Conservation (phyloP, 116 monocot genomes). For the Trichopus zeylanicus region DNA sequence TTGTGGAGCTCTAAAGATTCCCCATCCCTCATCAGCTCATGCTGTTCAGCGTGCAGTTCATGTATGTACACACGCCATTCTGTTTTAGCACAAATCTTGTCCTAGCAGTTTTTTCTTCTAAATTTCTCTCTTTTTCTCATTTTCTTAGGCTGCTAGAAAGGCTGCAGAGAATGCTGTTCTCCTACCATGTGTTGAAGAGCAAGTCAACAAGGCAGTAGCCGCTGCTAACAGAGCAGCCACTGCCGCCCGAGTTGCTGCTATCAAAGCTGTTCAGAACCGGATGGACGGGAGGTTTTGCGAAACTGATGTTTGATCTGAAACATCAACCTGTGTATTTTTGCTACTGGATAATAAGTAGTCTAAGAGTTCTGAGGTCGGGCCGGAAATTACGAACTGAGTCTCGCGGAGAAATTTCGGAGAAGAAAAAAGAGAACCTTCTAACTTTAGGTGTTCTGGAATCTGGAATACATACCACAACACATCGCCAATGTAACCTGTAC, state of each 20-base stretch:
- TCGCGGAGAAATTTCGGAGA: neutral
- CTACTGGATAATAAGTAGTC: conserved; percentile 14
- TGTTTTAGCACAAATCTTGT: too few species aligned
- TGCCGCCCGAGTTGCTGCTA: conserved; percentile 57
- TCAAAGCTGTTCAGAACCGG: conserved; percentile 67
- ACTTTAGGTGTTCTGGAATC: neutral
- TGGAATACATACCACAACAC: conserved; percentile 1
- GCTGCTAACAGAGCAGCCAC: conserved; percentile 59
- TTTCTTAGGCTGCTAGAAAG: conserved; percentile 30
- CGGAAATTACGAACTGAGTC: conserved; percentile 17
- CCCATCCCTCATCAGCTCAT: conserved; percentile 11
- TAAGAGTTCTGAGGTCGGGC: conserved; percentile 14
- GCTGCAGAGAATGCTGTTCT: conserved; percentile 40
- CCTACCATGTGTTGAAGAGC: conserved; percentile 43
- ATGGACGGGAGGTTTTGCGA: conserved; percentile 43
- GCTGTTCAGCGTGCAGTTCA: conserved; percentile 38
- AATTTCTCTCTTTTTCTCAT: neutral
- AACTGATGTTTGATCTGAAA: conserved; percentile 15
- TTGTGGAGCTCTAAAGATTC: conserved; percentile 43
- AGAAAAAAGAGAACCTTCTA: neutral
- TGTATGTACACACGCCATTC: conserved; percentile 11
- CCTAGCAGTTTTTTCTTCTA: neutral
- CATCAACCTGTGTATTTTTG: conserved; percentile 25
- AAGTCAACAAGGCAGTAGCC: conserved; percentile 47
- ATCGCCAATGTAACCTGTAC: conserved; percentile 11